phyloP scores from a whole-genome alignment of 768 basidiomycete species.

The Hebeloma cylindrosporum region DNA sequence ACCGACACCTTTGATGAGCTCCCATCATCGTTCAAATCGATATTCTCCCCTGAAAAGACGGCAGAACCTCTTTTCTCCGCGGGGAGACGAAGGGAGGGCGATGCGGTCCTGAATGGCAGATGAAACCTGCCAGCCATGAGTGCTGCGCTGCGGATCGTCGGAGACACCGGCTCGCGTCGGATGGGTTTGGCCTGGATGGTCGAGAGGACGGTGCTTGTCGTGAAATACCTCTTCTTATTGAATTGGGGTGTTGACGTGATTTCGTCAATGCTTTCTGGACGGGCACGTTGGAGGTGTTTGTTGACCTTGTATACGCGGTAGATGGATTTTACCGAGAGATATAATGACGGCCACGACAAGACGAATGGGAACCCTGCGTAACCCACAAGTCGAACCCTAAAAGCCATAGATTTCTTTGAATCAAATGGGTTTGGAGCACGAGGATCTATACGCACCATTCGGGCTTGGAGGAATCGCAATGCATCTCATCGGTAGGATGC shows the following conservation, averaged over 20 bases:
- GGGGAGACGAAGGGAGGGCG: neutral
- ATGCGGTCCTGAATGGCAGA: constrained; percentile 18
- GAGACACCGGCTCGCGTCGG: neutral
- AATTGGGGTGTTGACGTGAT: constrained; percentile 6
- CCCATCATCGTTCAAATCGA: constrained; percentile 7
- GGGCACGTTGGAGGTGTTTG: constrained; percentile 37
- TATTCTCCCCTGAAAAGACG: constrained; percentile 2
- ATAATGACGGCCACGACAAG: constrained; percentile 50
- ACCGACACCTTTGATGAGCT: constrained; percentile 33
- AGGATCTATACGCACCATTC: constrained; percentile 46
- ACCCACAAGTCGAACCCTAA: constrained; percentile 63
- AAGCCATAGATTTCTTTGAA: neutral
- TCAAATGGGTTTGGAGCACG: constrained; percentile 4
- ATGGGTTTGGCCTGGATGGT: no score
- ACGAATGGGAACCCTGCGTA: constrained; percentile 59
- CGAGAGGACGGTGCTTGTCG: neutral
- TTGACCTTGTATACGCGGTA: constrained; percentile 35
- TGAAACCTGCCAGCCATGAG: constrained; percentile 21
- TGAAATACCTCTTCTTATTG: neutral
- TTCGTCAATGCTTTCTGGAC: constrained; percentile 25
- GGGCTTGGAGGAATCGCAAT: constrained; percentile 60
- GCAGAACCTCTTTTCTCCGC: neutral
- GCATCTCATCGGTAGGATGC: constrained; percentile 48
- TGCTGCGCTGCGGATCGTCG: constrained; percentile 15
- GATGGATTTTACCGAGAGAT: constrained; percentile 47